phyloP scores from a whole-genome alignment of 371 early-diverging fungal species.

The Entomophthora muscae region DNA sequence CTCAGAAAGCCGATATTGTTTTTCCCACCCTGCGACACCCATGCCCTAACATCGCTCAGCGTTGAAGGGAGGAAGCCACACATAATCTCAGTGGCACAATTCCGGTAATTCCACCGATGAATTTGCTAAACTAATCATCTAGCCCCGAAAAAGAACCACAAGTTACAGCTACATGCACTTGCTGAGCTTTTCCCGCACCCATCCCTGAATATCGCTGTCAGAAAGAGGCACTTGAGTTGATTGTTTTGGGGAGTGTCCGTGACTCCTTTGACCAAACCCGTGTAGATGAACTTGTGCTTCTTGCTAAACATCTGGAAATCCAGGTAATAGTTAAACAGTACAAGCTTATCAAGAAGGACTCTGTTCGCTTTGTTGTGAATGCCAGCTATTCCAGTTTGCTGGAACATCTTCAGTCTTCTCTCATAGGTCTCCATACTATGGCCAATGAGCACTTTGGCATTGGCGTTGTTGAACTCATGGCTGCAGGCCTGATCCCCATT shows the following conservation, averaged over 20 bases:
- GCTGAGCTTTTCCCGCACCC: conserved; percentile 25
- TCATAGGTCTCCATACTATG: conserved; percentile 91
- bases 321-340: conserved; percentile 28
- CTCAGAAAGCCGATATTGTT: conserved; percentile 30
- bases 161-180: conserved; percentile 59
- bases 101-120: conserved; percentile 26
- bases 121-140: too few species aligned
- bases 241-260: conserved; percentile 63
- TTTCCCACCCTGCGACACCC: conserved; percentile 91
- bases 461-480: conserved; percentile 91
- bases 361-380: conserved; percentile 66
- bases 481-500: conserved; percentile 75
- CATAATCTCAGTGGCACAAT: conserved; percentile 84
- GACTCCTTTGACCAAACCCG: conserved; percentile 57
- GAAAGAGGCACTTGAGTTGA: conserved; percentile 19
- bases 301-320: conserved; percentile 24
- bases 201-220: conserved; percentile 20
- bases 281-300: conserved; percentile 22
- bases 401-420: conserved; percentile 13
- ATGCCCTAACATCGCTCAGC: conserved; percentile 28
- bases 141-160: conserved; percentile 90
- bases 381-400: conserved; percentile 42
- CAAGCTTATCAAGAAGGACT: conserved; percentile 21
- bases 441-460: conserved; percentile 96
- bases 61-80: conserved; percentile 26